A percentile compares a stretch with the other conserved stretches of the same genome.
Evolutionary conservation across 2,329 filamentous ascomycete species (phyloP).

Genomic region (Calonectria montana): DNA sequence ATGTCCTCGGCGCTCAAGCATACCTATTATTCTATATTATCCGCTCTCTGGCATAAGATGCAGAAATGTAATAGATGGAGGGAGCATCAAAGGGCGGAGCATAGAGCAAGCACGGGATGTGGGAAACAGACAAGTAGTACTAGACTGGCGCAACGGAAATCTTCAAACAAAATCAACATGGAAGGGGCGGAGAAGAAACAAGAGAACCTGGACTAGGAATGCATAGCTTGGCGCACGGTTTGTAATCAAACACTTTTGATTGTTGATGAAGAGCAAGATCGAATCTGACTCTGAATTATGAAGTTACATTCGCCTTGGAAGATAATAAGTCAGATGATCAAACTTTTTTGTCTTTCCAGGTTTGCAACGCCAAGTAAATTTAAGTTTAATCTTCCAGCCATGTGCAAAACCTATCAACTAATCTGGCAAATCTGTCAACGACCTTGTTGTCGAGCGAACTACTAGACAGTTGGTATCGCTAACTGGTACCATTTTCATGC

Average conservation of each 20-base stretch:
- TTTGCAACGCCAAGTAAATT: too few species aligned
- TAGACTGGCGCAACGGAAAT: conserved; percentile 28
- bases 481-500: too few species aligned
- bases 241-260: conserved; percentile 28
- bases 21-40: conserved; percentile 92
- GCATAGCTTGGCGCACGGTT: conserved; percentile 37
- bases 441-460: too few species aligned
- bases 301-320: background rate
- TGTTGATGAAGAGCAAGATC: background rate
- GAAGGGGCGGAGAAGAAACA: conserved; percentile 14
- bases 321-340: background rate
- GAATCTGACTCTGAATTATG: background rate
- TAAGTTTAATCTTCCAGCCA: background rate
- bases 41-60: conserved; percentile 63
- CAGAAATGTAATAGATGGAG: background rate
- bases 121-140: background rate
- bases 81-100: background rate
- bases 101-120: background rate
- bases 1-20: conserved; percentile 87
- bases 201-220: conserved; percentile 16
- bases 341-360: background rate
- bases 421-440: background rate
- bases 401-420: background rate
- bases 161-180: conserved; percentile 7
- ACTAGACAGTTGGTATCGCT: too few species aligned